phyloP scores from a whole-genome alignment of 305 asterid genomes.

The Lippia alba region DNA sequence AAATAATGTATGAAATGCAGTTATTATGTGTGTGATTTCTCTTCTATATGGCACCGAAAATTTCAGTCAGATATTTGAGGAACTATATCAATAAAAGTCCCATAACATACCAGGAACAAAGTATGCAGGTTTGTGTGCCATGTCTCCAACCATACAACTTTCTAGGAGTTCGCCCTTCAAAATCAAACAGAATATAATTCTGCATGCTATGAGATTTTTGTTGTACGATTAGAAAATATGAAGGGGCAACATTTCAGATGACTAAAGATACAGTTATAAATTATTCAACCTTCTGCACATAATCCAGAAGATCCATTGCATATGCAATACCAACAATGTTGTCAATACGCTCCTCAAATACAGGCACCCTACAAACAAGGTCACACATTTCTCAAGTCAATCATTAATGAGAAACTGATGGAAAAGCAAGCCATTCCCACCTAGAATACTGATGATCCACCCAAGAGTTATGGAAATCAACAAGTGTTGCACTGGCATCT shows the following conservation, averaged over 20 bases:
- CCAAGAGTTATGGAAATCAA: conserved; percentile 96
- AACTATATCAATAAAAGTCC: conserved; percentile 24
- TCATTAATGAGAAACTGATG: conserved; percentile 16
- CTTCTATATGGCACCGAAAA: conserved; percentile 12
- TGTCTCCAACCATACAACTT: conserved; percentile 82
- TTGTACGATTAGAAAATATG: conserved; percentile 42
- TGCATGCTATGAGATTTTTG: conserved; percentile 54
- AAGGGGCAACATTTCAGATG: conserved; percentile 30
- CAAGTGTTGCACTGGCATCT: conserved; percentile 87
- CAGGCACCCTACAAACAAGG: conserved; percentile 82
- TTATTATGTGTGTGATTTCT: conserved; percentile 7
- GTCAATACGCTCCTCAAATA: conserved; percentile 95
- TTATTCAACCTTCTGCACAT: conserved; percentile 82
- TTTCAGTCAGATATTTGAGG: conserved; percentile 18
- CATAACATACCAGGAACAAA: conserved; percentile 87
- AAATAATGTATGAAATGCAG: not conserved
- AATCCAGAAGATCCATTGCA: conserved; percentile 98
- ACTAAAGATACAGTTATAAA: conserved; percentile 33
- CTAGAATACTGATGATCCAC: conserved; percentile 97
- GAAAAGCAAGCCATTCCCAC: conserved; percentile 66
- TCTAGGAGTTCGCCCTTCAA: conserved; percentile 96
- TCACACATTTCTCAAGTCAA: conserved; percentile 33
- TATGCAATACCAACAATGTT: conserved; percentile 98
- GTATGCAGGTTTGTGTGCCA: conserved; percentile 99
- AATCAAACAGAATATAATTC: conserved; percentile 69